Evolutionary conservation across 805 yeast species (phyloP), one percentile per base, ranked within the genome.

Genomic region (Scheffersomyces amazonensis): DNA sequence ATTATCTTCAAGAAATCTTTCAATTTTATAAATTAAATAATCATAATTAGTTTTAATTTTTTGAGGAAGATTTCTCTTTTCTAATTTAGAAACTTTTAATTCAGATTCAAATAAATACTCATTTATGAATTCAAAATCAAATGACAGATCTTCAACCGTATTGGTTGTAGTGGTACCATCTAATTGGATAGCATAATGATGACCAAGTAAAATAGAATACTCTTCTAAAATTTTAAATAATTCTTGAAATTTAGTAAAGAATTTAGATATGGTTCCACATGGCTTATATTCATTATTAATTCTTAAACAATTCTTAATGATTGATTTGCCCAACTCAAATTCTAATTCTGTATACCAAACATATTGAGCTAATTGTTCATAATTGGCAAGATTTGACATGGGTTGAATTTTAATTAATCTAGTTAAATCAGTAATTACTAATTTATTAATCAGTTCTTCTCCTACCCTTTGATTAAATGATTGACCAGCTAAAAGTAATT

Each of bases 241-340:
- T 39, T 56, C 65, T 27, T 54, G 60, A 42, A 80, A 61, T 41
- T 72, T 75, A 21, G 76, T 66, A 39, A 64, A 64, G n/a, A 80
- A 57, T 48, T 81, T 76, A 9, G 86, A 75, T 21, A 73, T 51
- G 13, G 53, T 62, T 21, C 80, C 78, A 58, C 96, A 88, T 2
- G 60, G 63, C 19, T 63, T 62, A 46, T 73, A 75, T 44, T 87
- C 96, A 58, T 87, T 85, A 58, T 91, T 91, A 31, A 78, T 72
- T 38, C 84, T 80, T 34, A 91, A 64, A 56, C 97, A 89, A 45
- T 75, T 80, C 47, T 82, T 76, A 18, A 82, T 66, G 28, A 71
- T 67, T 41, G 59, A 68, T 49, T 75, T 60, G 0, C 84, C 73
- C 18, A 69, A 69, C 12, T 76, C 76, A 41, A 72, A 77, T 29